phyloP scores from a whole-genome alignment of 192 early-diverging fungal species.

The Podila clonocystis region DNA sequence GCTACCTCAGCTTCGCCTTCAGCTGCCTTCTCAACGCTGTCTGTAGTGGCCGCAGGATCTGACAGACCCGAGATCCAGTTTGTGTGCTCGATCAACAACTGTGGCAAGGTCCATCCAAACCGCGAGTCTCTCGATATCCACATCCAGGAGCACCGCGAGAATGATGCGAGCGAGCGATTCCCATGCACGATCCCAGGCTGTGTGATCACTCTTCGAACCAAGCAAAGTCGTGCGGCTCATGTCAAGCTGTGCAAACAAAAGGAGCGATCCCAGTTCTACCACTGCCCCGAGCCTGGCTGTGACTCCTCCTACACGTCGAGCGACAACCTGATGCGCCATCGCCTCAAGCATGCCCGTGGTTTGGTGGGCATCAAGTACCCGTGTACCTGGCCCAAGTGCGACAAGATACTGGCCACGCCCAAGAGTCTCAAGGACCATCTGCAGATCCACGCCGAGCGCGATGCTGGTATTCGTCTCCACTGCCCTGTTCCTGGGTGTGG shows the following conservation, averaged over 20 bases:
- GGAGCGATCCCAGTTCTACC: conserved; percentile 15
- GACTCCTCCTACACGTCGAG: conserved; percentile 32
- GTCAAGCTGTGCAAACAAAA: conserved; percentile 42
- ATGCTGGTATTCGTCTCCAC: conserved; percentile 32
- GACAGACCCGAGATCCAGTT: conserved; percentile 1
- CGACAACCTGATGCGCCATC: conserved; percentile 43
- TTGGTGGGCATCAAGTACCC: conserved; percentile 48
- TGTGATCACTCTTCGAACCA: conserved; percentile 24
- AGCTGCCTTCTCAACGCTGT: background rate
- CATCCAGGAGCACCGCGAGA: conserved; percentile 34
- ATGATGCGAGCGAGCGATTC: conserved; percentile 20
- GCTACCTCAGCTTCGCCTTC: background rate
- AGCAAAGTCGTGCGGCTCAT: conserved; percentile 37
- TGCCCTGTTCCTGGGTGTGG: conserved; percentile 38
- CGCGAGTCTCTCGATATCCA: conserved; percentile 34
- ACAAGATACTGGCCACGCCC: conserved; percentile 44
- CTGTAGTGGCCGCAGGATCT: background rate
- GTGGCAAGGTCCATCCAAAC: conserved; percentile 23
- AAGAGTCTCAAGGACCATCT: conserved; percentile 46
- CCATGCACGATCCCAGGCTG: conserved; percentile 33
- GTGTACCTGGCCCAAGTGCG: conserved; percentile 37
- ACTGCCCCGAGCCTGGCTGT: conserved; percentile 39
- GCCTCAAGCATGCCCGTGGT: conserved; percentile 35
- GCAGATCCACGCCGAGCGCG: conserved; percentile 45
- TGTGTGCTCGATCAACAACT: conserved; percentile 26